Conservation (phyloP, 2,329 filamentous ascomycete species). For the Pseudogymnoascus sp. region DNA sequence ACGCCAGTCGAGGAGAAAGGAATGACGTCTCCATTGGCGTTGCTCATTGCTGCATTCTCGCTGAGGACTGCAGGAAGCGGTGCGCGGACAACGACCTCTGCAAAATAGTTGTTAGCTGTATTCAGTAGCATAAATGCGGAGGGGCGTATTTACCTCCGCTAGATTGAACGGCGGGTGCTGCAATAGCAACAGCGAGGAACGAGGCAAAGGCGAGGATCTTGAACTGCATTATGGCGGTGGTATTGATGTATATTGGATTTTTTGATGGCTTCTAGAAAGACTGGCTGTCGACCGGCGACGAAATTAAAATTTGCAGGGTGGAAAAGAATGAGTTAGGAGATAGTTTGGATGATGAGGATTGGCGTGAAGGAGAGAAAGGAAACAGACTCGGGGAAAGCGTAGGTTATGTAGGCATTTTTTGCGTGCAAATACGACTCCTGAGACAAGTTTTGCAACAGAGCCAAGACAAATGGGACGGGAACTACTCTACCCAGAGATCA, state of each 20-base stretch:
- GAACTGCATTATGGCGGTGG: conserved; percentile 6
- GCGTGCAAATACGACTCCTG: neutral
- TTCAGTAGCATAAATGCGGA: neutral
- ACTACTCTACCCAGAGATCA: conserved; percentile 2
- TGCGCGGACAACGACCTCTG: neutral
- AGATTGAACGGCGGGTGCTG: neutral
- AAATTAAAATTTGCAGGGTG: neutral
- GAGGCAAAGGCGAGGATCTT: neutral
- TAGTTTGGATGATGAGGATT: conserved; percentile 6
- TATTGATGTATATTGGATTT: neutral
- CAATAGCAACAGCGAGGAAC: neutral
- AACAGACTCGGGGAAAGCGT: neutral
- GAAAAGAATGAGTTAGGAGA: neutral
- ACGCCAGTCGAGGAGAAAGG: neutral
- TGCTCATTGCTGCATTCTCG: neutral
- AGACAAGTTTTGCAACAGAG: neutral
- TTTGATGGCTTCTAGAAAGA: neutral
- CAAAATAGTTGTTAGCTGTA: neutral
- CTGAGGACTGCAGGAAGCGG: neutral
- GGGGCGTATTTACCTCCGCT: neutral
- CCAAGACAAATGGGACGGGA: conserved; percentile 1
- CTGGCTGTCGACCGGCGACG: conserved; percentile 5
- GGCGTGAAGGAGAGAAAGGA: neutral
- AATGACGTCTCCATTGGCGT: neutral
- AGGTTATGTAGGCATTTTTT: neutral